Conservation (phyloP, 2,329 filamentous ascomycete genomes). For the Clonostachys rosea region DNA sequence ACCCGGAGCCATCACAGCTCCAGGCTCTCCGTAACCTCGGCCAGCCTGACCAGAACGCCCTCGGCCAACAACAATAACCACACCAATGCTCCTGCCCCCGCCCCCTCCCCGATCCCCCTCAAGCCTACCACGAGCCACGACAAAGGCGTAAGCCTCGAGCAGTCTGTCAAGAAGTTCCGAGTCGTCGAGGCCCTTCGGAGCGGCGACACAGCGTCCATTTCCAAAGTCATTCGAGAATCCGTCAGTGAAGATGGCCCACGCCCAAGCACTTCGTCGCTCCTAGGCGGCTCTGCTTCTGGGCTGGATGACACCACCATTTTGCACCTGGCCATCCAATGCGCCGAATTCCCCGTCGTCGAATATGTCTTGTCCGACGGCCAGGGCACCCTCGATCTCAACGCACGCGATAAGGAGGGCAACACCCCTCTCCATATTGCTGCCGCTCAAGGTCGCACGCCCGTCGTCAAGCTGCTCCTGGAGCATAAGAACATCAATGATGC, state of each 20-base stretch:
- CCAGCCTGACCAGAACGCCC: constrained; percentile 31
- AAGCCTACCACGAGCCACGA: constrained; percentile 26
- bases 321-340: constrained; percentile 92
- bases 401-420: constrained; percentile 89
- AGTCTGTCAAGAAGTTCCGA: constrained; percentile 90
- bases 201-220: constrained; percentile 87
- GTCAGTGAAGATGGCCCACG: constrained; percentile 40
- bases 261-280: constrained; percentile 52
- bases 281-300: constrained; percentile 31
- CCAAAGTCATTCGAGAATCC: constrained; percentile 73
- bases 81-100: too few species aligned
- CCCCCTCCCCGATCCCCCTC: constrained; percentile 11
- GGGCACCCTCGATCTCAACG: constrained; percentile 74
- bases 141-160: constrained; percentile 66
- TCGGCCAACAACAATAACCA: constrained; percentile 15
- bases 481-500: constrained; percentile 85
- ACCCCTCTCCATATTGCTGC: constrained; percentile 88
- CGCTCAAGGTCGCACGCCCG: constrained; percentile 69
- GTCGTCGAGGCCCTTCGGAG: constrained; percentile 88
- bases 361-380: constrained; percentile 80
- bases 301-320: constrained; percentile 85
- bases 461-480: constrained; percentile 81
- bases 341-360: constrained; percentile 87
- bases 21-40: constrained; percentile 38
- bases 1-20: constrained; percentile 34